Percentiles rank a stretch among this genome's conserved stretches.
These are phyloP conservation scores for Syzygium aromaticum DNA, from an alignment of 345 rosid species.

Conservation along the genomic window DNA sequence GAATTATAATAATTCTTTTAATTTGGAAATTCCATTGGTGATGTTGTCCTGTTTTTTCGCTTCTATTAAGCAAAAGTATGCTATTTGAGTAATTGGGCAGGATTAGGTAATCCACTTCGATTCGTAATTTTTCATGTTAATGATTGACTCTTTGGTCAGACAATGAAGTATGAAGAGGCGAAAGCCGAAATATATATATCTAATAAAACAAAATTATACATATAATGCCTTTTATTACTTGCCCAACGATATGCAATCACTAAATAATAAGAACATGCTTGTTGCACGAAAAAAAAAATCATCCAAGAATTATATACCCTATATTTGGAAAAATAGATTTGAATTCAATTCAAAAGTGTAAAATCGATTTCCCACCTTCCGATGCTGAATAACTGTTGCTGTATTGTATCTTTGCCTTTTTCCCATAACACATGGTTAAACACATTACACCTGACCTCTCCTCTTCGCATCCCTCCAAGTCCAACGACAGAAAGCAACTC, in stretches of 20 bases:
- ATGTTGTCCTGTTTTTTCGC: neutral
- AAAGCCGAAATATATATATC: neutral
- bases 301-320: neutral
- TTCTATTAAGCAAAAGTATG: neutral
- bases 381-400: neutral
- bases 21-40: neutral
- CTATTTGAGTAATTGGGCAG: neutral
- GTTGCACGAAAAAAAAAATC: fast-evolving
- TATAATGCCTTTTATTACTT: neutral
- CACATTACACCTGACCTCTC: neutral
- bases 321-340: neutral
- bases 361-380: neutral
- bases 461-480: neutral
- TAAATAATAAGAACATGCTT: neutral
- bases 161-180: neutral
- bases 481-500: neutral
- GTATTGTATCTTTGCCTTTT: neutral
- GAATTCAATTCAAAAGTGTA: neutral
- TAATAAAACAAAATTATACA: neutral
- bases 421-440: neutral
- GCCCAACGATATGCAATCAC: neutral
- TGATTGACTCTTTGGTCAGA: neutral
- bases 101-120: neutral
- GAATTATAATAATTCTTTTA: neutral
- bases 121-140: neutral